Conservation (phyloP, 1,284 basidiomycete species). For the Wallemia hederae region DNA sequence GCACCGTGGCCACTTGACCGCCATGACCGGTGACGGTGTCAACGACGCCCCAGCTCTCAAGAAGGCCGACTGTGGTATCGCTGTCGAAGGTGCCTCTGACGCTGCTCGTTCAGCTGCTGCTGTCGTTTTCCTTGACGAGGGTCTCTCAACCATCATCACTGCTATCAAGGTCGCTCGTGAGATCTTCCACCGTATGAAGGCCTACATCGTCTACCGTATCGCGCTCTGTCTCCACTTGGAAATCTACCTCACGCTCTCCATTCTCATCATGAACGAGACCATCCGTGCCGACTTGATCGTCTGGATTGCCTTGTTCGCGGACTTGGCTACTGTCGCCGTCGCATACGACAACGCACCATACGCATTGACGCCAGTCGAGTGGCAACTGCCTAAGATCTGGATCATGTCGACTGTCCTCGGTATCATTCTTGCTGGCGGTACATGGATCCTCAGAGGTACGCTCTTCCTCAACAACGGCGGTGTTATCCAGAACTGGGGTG, state of each 20-base stretch:
- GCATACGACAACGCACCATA: slow-evolving; percentile 25
- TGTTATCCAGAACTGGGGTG: slow-evolving; percentile 25
- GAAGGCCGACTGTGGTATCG: slow-evolving; percentile 85
- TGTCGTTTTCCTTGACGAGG: slow-evolving; percentile 79
- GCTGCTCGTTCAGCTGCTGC: slow-evolving; percentile 84
- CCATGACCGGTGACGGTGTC: slow-evolving; percentile 90
- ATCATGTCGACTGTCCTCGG: slow-evolving; percentile 23
- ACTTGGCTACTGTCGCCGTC: slow-evolving; percentile 23
- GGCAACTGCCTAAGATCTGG: slow-evolving; percentile 29
- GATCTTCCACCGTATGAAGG: slow-evolving; percentile 93
- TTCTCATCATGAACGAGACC: slow-evolving; percentile 25
- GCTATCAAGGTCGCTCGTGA: slow-evolving; percentile 81
- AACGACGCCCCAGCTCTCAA: slow-evolving; percentile 84
- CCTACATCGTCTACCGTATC: slow-evolving; percentile 31
- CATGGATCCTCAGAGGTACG: slow-evolving; percentile 25
- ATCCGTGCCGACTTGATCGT: slow-evolving; percentile 27
- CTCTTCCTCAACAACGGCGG: slow-evolving; percentile 22
- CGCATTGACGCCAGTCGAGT: slow-evolving; percentile 24
- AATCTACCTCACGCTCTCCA: slow-evolving; percentile 23
- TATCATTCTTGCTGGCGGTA: slow-evolving; percentile 21
- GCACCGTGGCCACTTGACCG: slow-evolving; percentile 57
- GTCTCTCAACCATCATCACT: slow-evolving; percentile 86
- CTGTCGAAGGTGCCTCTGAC: slow-evolving; percentile 86
- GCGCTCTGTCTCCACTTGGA: slow-evolving; percentile 27
- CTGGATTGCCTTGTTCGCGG: slow-evolving; percentile 28